phyloP scores from a whole-genome alignment of 306 rosid species.

The Trifolium repens region DNA sequence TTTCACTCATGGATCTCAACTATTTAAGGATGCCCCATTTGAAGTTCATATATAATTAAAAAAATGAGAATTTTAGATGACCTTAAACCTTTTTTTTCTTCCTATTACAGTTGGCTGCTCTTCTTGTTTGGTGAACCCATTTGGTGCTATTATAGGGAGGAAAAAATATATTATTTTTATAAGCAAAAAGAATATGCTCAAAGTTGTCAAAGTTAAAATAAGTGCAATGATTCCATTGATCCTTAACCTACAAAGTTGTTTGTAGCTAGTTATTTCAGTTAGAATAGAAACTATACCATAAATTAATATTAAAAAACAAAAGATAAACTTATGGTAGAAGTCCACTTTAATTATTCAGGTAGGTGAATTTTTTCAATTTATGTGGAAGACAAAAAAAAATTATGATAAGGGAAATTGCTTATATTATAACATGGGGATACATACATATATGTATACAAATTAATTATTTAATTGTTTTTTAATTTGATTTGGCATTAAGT shows the following conservation, averaged over 20 bases:
- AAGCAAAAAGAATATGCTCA: constrained; percentile 44
- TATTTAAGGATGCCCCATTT: constrained; percentile 38
- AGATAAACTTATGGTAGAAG: neutral
- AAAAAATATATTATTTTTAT: constrained; percentile 18
- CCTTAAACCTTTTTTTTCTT: constrained; percentile 12
- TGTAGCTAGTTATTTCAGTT: constrained; percentile 64
- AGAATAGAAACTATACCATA: constrained; percentile 29
- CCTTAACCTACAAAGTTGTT: constrained; percentile 41
- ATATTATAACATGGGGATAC: constrained; percentile 6
- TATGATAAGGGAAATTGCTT: constrained; percentile 37
- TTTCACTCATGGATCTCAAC: constrained; percentile 51
- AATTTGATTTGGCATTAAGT: too few relatives aligned
- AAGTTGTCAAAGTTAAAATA: constrained; percentile 41
- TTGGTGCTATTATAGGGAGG: constrained; percentile 32
- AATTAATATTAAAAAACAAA: neutral
- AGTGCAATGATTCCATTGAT: constrained; percentile 36
- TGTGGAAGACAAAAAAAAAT: constrained; percentile 33
- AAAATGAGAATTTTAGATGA: constrained; percentile 36
- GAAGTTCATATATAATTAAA: constrained; percentile 21
- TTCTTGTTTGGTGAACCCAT: constrained; percentile 45
- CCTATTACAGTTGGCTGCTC: constrained; percentile 48
- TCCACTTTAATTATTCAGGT: constrained; percentile 32
- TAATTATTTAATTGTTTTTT: neutral
- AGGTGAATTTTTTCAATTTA: constrained; percentile 28
- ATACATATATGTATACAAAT: neutral